phyloP scores from a whole-genome alignment of 2,329 filamentous ascomycete genomes.

The Stachybotrys elegans region DNA sequence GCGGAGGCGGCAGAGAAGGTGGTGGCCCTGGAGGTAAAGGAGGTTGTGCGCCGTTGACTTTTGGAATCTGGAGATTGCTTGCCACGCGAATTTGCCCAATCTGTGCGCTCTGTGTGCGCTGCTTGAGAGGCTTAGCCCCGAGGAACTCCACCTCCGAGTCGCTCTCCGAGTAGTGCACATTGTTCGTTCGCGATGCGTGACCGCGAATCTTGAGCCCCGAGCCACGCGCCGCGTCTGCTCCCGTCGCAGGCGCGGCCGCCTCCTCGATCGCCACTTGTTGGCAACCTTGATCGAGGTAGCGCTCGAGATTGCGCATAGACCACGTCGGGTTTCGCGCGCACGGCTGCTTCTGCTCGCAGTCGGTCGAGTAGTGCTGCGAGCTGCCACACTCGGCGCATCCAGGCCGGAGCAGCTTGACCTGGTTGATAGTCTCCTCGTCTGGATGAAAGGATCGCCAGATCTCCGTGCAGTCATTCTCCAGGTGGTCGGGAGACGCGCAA shows the following conservation, averaged over 20 bases:
- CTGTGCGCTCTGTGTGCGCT: slow-evolving; percentile 13
- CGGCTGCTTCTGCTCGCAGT: slow-evolving; percentile 36
- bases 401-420: slow-evolving; percentile 43
- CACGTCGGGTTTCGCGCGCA: slow-evolving; percentile 39
- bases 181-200: slow-evolving; percentile 28
- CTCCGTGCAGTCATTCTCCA: slow-evolving; percentile 54
- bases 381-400: slow-evolving; percentile 54
- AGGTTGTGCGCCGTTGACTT: slow-evolving; percentile 21
- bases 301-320: slow-evolving; percentile 42
- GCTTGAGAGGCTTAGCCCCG: slow-evolving; percentile 26
- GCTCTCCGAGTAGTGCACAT: slow-evolving; percentile 40
- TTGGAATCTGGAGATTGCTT: slow-evolving; percentile 34
- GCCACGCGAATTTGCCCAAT: slow-evolving; percentile 33
- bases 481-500: slow-evolving; percentile 51
- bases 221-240: slow-evolving; percentile 14
- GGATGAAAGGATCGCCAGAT: slow-evolving; percentile 55
- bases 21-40: slow-evolving; percentile 34
- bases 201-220: slow-evolving; percentile 28
- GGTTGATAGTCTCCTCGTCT: slow-evolving; percentile 33
- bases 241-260: slow-evolving; percentile 15
- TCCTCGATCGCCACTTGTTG: slow-evolving; percentile 32
- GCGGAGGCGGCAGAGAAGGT: slow-evolving; percentile 20
- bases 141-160: slow-evolving; percentile 41
- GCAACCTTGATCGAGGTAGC: slow-evolving; percentile 44
- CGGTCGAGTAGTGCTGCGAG: slow-evolving; percentile 50